Conservation (phyloP, 306 rosid species). For the Vigna nakashimae region DNA sequence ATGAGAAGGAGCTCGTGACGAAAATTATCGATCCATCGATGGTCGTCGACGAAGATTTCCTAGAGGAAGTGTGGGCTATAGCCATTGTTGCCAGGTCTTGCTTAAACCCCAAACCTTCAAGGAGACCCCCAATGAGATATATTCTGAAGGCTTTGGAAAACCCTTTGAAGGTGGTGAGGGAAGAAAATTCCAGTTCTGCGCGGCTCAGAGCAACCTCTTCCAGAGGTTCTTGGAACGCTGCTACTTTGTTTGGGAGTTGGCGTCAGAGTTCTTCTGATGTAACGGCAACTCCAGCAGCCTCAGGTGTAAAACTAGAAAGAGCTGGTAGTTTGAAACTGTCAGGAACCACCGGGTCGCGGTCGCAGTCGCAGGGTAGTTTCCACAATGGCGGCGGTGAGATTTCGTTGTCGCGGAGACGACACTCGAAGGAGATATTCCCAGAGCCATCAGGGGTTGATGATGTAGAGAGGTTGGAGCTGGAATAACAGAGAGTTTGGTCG, state of each 20-base stretch:
- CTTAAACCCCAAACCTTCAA: constrained; percentile 84
- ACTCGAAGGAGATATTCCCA: constrained; percentile 77
- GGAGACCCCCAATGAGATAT: constrained; percentile 87
- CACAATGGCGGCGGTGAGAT: constrained; percentile 61
- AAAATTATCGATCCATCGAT: constrained; percentile 86
- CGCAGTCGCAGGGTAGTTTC: constrained; percentile 78
- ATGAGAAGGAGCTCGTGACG: constrained; percentile 81
- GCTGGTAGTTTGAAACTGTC: constrained; percentile 74
- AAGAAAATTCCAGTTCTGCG: constrained; percentile 75
- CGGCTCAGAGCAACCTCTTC: constrained; percentile 80
- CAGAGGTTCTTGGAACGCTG: constrained; percentile 97
- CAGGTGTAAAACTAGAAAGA: constrained; percentile 63
- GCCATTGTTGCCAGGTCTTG: constrained; percentile 96
- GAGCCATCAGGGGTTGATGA: constrained; percentile 76
- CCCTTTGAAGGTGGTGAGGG: constrained; percentile 94
- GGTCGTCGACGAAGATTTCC: constrained; percentile 85
- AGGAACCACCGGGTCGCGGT: constrained; percentile 79
- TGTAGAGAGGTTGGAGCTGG: constrained; percentile 61
- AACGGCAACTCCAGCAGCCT: constrained; percentile 57
- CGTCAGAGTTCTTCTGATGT: constrained; percentile 82
- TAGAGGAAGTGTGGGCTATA: constrained; percentile 99
- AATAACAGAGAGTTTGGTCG: constrained; percentile 47
- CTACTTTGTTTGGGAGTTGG: constrained; percentile 94
- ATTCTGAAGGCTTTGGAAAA: constrained; percentile 91
- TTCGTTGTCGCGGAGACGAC: constrained; percentile 75